phyloP scores from a whole-genome alignment of 208 protist species.

The Sergeia podlipaevii region DNA sequence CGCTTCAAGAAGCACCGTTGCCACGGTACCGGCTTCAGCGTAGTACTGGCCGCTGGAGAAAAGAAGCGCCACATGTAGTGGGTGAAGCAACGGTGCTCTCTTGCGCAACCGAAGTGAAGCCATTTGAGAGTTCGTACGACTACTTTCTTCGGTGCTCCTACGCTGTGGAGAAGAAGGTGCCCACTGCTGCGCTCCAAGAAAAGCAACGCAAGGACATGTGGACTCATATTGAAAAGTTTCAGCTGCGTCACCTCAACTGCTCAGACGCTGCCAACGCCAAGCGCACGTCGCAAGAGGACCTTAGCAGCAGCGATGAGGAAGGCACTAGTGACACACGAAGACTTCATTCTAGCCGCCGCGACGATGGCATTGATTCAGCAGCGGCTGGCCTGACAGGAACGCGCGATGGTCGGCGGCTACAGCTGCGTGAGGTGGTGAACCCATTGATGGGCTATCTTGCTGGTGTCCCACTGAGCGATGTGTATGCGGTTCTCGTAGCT shows the following conservation, averaged over 20 bases:
- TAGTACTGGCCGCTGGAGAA: constrained; percentile 28
- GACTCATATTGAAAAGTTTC: constrained; percentile 29
- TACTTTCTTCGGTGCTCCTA: constrained; percentile 42
- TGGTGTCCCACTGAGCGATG: constrained; percentile 32
- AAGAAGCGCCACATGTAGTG: constrained; percentile 8
- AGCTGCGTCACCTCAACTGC: constrained; percentile 18
- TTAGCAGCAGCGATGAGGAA: constrained; percentile 10
- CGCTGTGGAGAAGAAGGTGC: constrained; percentile 11
- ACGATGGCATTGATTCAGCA: not conserved
- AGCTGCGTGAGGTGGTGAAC: constrained; percentile 18
- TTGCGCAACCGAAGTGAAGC: not conserved
- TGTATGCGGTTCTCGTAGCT: constrained; percentile 33
- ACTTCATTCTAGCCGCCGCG: not conserved
- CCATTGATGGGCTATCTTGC: constrained; percentile 62
- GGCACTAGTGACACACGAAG: not conserved
- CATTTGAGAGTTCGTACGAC: constrained; percentile 60
- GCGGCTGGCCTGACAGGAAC: constrained; percentile 3
- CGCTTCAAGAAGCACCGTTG: constrained; percentile 24
- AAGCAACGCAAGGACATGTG: constrained; percentile 12
- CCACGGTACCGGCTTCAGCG: constrained; percentile 42
- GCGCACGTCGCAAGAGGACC: not conserved
- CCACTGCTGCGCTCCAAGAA: constrained; percentile 10
- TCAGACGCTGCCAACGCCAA: not conserved
- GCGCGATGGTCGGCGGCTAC: not conserved
- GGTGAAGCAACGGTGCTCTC: not conserved